A percentile compares a stretch with the other conserved stretches of the same genome.
Conservation (phyloP, 2,329 filamentous ascomycete genomes). For the Diplocarpon rosae region DNA sequence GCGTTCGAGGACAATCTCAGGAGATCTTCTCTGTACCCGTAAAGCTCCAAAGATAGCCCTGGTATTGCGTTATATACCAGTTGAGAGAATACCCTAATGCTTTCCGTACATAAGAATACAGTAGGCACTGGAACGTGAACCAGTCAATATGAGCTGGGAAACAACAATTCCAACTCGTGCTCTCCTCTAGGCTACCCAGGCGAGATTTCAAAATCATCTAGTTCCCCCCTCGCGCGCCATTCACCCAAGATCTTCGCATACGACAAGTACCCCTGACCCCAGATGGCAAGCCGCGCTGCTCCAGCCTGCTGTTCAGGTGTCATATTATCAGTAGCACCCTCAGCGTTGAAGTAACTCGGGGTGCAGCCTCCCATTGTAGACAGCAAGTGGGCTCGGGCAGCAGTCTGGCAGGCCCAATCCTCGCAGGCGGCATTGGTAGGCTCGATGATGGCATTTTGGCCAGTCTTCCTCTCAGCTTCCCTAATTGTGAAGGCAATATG, state of each 20-base stretch:
- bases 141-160: too few species aligned
- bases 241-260: slow-evolving; percentile 3
- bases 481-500: slow-evolving; percentile 37
- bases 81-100: too few species aligned
- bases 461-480: slow-evolving; percentile 23
- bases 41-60: too few species aligned
- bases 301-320: slow-evolving; percentile 2
- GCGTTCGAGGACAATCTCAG: too few species aligned
- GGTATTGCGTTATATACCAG: too few species aligned
- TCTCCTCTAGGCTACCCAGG: neutral
- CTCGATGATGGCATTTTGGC: slow-evolving; percentile 30
- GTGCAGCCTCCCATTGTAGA: slow-evolving; percentile 37
- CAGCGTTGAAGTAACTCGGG: slow-evolving; percentile 41
- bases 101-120: too few species aligned
- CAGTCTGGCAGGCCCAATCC: slow-evolving; percentile 33
- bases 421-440: slow-evolving; percentile 36
- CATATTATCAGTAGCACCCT: slow-evolving; percentile 26
- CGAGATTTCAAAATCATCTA: slow-evolving; percentile 3
- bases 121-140: too few species aligned
- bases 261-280: slow-evolving; percentile 6
- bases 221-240: slow-evolving; percentile 2
- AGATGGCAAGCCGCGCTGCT: neutral
- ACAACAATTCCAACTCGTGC: too few species aligned
- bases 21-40: too few species aligned
- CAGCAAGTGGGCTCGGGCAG: slow-evolving; percentile 31